phyloP scores from a whole-genome alignment of 768 basidiomycete genomes.

The Boletus insuetus region DNA sequence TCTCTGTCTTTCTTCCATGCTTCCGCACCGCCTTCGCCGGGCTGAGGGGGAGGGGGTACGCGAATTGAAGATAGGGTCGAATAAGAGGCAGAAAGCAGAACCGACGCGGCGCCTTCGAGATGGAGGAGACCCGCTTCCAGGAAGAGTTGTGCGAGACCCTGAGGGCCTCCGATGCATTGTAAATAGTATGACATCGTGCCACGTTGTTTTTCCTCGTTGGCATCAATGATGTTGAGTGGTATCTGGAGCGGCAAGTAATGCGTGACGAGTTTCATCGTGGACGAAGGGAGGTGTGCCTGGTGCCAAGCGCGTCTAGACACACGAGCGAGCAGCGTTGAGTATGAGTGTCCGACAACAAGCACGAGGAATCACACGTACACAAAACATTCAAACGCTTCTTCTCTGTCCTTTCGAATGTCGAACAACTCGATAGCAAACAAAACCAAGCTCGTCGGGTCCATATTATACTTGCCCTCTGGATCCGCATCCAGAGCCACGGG shows the following conservation, averaged over 20 bases:
- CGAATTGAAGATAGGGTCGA: slow-evolving; percentile 78
- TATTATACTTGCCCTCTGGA: slow-evolving; percentile 67
- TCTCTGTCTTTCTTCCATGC: slow-evolving; percentile 76
- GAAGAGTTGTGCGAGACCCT: slow-evolving; percentile 71
- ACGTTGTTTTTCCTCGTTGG: slow-evolving; percentile 39
- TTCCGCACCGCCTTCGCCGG: slow-evolving; percentile 58
- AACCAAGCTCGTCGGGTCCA: slow-evolving; percentile 82
- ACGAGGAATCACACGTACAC: slow-evolving; percentile 47
- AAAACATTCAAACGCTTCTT: slow-evolving; percentile 80
- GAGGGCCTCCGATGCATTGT: slow-evolving; percentile 62
- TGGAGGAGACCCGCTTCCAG: slow-evolving; percentile 76
- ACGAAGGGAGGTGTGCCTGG: slow-evolving; percentile 68
- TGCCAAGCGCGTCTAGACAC: slow-evolving; percentile 73
- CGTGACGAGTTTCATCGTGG: slow-evolving; percentile 74
- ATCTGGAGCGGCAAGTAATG: slow-evolving; percentile 65
- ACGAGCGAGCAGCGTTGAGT: not conserved
- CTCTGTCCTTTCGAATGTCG: slow-evolving; percentile 72
- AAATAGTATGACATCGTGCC: slow-evolving; percentile 62
- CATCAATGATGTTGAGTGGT: slow-evolving; percentile 35
- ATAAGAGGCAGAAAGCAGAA: slow-evolving; percentile 69
- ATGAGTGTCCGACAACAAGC: not conserved
- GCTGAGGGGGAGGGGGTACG: slow-evolving; percentile 50
- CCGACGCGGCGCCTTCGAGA: slow-evolving; percentile 74
- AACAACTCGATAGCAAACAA: slow-evolving; percentile 67
- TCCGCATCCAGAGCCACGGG: slow-evolving; percentile 51